Evolutionary conservation across 441 rosid genomes (phyloP), one percentile per base, ranked within the genome.

Genomic region (Manihot esculenta): DNA sequence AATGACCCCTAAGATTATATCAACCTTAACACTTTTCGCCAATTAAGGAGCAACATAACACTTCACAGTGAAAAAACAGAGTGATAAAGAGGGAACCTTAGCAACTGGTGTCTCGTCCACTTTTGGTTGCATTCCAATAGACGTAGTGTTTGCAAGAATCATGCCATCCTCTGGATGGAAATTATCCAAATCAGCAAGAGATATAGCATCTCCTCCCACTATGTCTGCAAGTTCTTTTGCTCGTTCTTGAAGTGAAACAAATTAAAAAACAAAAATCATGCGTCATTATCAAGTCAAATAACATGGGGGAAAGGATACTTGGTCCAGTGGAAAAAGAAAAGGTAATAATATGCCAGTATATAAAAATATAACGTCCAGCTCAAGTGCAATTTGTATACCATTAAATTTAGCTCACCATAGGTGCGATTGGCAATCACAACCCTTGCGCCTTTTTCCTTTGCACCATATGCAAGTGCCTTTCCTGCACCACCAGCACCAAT

Each of bases 401-500:
- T 23, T 54, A 33, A 54, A 54, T 54, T 54, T 54, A 35, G 49
- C 63, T 81, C 74, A 83, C 93, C 87, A 35, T 71, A 78, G 15
- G 93, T 84, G 20, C 93, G 83, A 73, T 88, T 88, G 42, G 89
- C 90, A 62, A 86, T 77, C 41, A 83, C 84, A 8, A 88, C 82
- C 76, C 81, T 84, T 7, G 90, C 90, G 11, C 90, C 89, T 66
- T 84, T 86, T 64, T 78, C 77, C 70, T 82, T 79, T 49, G 85
- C 93, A 60, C 90, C 90, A 78, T 84, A 86, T 60, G 88, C 89
- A 72, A 88, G 85, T 44, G 90, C 80, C 79, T 86, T 84, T 20
- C 90, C 88, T 7, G 90, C 88, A 50, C 89, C 90, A n/a, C 93
- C 89, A 56, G 93, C 88, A 45, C 93, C 89, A 54, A 88, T 74